A percentile compares a stretch with the other conserved stretches of the same genome.
These are phyloP conservation scores for Phytopythium kandeliae DNA, from an alignment of 352 stramenopile species.

Conservation along the genomic window DNA sequence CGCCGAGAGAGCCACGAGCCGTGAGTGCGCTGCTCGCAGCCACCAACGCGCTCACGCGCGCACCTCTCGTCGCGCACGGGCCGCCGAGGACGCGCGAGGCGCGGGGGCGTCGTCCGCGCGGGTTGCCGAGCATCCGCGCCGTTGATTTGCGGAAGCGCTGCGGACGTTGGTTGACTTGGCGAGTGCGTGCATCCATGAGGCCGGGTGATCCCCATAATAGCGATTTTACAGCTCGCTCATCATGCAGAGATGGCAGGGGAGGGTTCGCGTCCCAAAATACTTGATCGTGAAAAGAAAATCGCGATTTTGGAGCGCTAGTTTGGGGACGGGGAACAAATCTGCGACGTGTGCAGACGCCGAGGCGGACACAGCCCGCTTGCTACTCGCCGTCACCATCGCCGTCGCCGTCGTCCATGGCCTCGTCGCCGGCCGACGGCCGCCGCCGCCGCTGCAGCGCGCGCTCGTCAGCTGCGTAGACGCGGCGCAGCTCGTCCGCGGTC, in stretches of 20 bases:
- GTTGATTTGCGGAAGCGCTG: not conserved
- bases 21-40: too few species aligned
- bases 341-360: constrained; percentile 3
- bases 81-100: not conserved
- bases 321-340: too few species aligned
- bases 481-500: constrained; percentile 48
- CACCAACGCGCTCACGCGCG: not conserved
- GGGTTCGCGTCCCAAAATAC: not conserved
- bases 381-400: not conserved
- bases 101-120: not conserved
- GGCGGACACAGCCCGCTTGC: too few species aligned
- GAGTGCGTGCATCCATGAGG: too few species aligned
- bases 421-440: constrained; percentile 18
- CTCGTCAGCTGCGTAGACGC: constrained; percentile 47
- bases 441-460: constrained; percentile 6
- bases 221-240: too few species aligned
- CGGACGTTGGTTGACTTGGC: too few species aligned
- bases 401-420: constrained; percentile 18
- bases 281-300: not conserved
- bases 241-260: too few species aligned
- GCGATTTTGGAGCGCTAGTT: not conserved
- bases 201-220: too few species aligned
- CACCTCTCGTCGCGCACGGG: constrained; percentile 1
- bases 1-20: too few species aligned
- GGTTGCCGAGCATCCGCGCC: not conserved